Conservation (phyloP, 257 asterid species). For the Jasminum sambac region DNA sequence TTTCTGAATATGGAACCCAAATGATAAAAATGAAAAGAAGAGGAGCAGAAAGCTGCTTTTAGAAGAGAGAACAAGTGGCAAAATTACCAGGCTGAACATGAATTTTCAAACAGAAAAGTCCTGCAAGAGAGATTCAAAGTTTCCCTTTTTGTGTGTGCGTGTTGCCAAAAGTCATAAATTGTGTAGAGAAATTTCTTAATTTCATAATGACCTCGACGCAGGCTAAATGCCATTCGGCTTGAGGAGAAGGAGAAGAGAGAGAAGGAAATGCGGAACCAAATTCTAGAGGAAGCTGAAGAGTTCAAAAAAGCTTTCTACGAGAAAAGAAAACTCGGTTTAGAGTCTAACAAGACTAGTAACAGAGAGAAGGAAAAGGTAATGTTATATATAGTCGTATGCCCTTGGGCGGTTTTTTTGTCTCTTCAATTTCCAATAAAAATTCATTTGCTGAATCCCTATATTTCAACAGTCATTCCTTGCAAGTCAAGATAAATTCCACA, state of each 20-base stretch:
- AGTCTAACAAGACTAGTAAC: conserved; percentile 68
- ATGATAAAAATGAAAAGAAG: too few species aligned
- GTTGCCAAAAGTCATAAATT: background rate
- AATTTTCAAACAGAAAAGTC: background rate
- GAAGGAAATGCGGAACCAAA: conserved; percentile 75
- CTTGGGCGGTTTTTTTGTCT: background rate
- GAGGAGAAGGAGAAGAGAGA: conserved; percentile 97
- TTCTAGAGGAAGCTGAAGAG: conserved; percentile 82
- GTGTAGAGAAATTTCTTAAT: conserved; percentile 5
- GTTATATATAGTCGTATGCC: conserved; percentile 11
- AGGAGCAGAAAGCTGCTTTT: too few species aligned
- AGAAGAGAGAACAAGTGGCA: background rate
- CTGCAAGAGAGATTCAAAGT: background rate
- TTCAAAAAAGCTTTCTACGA: conserved; percentile 74
- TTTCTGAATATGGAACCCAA: too few species aligned
- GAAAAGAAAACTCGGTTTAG: conserved; percentile 69
- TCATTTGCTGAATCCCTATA: conserved; percentile 17
- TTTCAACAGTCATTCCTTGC: conserved; percentile 51
- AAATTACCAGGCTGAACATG: background rate
- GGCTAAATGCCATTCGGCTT: conserved; percentile 81
- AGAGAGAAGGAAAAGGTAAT: conserved; percentile 81
- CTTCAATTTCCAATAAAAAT: conserved; percentile 7
- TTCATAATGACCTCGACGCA: conserved; percentile 32
- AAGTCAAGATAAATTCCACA: conserved; percentile 81
- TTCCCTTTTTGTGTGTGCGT: background rate